phyloP scores from a whole-genome alignment of 345 rosid genomes.

The Ricinus communis region DNA sequence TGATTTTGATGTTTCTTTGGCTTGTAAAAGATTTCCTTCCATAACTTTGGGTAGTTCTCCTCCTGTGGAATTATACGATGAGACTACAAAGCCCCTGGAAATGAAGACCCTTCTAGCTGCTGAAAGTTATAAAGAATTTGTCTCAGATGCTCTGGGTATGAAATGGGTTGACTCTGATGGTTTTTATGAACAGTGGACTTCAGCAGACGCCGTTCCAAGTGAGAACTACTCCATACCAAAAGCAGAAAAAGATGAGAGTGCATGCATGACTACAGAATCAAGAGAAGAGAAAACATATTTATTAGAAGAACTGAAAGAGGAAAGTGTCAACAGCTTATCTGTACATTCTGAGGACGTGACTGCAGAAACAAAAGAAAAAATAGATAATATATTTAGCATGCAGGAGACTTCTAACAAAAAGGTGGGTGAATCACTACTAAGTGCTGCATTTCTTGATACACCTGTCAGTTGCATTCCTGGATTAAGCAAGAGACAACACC shows the following conservation, averaged over 20 bases:
- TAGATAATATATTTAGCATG: constrained; percentile 24
- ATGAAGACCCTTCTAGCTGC: constrained; percentile 30
- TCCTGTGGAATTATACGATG: constrained; percentile 60
- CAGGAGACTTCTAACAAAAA: constrained; percentile 21
- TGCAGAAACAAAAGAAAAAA: constrained; percentile 36
- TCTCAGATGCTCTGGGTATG: constrained; percentile 35
- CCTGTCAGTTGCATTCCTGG: constrained; percentile 58
- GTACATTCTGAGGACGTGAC: constrained; percentile 25
- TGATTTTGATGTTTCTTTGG: constrained; percentile 51
- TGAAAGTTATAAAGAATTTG: constrained; percentile 36
- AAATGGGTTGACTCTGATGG: constrained; percentile 48
- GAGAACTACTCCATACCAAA: constrained; percentile 33
- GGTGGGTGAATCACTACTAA: constrained; percentile 19
- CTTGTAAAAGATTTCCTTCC: constrained; percentile 75
- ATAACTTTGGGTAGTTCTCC: constrained; percentile 63
- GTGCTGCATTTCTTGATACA: constrained; percentile 47
- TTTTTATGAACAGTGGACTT: constrained; percentile 46
- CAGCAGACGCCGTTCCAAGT: constrained; percentile 34
- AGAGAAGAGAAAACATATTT: neutral
- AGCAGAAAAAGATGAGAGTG: neutral
- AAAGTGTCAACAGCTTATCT: constrained; percentile 23
- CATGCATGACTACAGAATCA: neutral
- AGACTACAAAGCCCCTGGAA: constrained; percentile 28
- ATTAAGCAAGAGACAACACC: constrained; percentile 59
- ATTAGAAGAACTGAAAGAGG: constrained; percentile 31